These are phyloP conservation scores for Hordeum pubiflorum DNA, from an alignment of 202 grass and related monocot species.

Conservation along the genomic window DNA sequence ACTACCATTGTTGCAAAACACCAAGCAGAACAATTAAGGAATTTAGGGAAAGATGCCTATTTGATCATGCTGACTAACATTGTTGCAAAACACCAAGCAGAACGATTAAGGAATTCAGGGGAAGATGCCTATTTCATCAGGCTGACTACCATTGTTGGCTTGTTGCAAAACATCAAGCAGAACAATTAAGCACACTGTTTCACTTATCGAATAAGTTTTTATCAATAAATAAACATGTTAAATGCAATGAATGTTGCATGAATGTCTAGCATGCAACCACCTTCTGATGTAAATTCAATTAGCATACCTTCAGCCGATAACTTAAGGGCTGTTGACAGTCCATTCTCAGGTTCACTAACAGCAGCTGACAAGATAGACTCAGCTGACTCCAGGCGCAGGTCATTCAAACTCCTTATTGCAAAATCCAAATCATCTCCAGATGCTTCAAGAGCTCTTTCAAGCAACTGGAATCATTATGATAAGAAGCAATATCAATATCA, in stretches of 20 bases:
- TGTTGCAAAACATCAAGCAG: not conserved
- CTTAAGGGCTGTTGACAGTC: constrained; percentile 24
- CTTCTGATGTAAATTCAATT: constrained; percentile 6
- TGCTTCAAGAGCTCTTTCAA: constrained; percentile 74
- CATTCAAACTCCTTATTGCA: constrained; percentile 74
- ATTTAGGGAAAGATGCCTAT: not conserved
- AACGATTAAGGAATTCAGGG: not conserved
- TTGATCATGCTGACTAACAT: not conserved
- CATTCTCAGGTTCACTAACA: constrained; percentile 41
- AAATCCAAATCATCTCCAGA: constrained; percentile 86
- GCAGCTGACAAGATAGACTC: constrained; percentile 31
- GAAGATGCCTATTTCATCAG: not conserved
- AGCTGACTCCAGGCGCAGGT: constrained; percentile 58
- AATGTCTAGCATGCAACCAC: not conserved
- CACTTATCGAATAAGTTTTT: not conserved
- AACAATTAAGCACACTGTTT: not conserved
- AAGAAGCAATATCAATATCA: constrained; percentile 1
- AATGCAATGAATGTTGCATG: not conserved
- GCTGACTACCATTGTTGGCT: not conserved
- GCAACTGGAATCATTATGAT: constrained; percentile 49
- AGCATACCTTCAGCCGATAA: constrained; percentile 53
- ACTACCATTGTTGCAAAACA: not conserved
- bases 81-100: not conserved
- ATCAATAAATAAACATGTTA: not conserved
- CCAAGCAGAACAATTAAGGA: not conserved